Evolutionary conservation across 345 rosid genomes (phyloP).

Genomic region (Eucalyptus camaldulensis): DNA sequence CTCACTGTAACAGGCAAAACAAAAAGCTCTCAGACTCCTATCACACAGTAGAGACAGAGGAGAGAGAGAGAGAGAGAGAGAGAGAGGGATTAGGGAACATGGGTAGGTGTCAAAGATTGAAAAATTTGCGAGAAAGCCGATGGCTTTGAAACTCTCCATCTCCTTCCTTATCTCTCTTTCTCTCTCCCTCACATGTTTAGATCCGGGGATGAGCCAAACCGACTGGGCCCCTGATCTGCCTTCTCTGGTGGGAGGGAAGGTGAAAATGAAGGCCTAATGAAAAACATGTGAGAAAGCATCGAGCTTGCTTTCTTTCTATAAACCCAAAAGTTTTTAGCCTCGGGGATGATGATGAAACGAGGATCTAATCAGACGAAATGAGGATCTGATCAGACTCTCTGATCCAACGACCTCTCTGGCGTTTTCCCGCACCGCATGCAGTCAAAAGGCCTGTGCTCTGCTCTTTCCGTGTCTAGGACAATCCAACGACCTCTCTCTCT

Average conservation of each 20-base stretch:
- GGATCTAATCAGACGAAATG: neutral
- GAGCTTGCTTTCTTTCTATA: neutral
- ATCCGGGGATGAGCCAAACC: neutral
- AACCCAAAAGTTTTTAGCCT: neutral
- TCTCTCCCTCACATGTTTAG: neutral
- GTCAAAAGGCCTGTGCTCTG: neutral
- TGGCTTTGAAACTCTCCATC: neutral
- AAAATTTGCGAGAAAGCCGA: neutral
- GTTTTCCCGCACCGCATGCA: neutral
- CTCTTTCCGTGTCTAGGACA: neutral
- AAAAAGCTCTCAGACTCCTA: neutral
- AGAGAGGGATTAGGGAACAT: neutral
- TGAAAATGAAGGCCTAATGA: neutral
- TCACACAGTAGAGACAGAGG: neutral
- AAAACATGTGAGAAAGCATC: neutral
- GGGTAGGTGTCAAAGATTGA: neutral
- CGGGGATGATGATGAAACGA: neutral
- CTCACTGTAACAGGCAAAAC: neutral
- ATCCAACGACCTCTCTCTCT: neutral
- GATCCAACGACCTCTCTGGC: neutral
- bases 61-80: neutral
- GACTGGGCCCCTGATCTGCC: neutral
- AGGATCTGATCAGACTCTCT: neutral
- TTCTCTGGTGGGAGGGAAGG: neutral
- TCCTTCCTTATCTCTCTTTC: neutral